Evolutionary conservation across 1,284 basidiomycete genomes (phyloP).

Genomic region (Cerrena zonata): DNA sequence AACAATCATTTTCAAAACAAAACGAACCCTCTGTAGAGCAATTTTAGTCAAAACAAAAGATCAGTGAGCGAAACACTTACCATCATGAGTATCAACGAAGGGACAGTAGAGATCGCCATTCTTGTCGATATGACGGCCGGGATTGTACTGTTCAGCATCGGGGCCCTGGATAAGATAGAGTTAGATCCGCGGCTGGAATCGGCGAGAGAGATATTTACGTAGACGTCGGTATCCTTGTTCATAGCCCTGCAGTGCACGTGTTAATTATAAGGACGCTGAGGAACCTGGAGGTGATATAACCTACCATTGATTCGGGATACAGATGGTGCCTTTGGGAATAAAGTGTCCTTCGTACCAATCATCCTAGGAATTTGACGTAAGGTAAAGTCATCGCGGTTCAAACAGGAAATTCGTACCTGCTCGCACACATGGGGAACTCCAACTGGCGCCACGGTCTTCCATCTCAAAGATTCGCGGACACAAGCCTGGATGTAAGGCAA

Average conservation of each 20-base stretch:
- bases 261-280: background rate
- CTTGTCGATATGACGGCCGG: background rate
- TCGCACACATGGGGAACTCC: conserved; percentile 10
- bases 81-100: background rate
- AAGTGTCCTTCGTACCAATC: conserved; percentile 20
- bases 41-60: background rate
- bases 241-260: background rate
- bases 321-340: conserved; percentile 20
- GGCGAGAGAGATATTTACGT: background rate
- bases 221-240: background rate
- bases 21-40: background rate
- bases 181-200: background rate
- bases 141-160: conserved; percentile 3
- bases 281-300: background rate
- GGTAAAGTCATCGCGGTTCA: background rate
- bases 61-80: background rate
- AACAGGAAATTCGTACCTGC: background rate
- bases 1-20: background rate
- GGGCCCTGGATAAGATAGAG: background rate
- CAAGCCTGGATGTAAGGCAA: conserved; percentile 32
- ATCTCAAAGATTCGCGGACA: conserved; percentile 27
- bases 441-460: conserved; percentile 19
- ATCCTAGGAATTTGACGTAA: conserved; percentile 5
- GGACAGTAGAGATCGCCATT: background rate
- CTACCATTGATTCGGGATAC: conserved; percentile 10